phyloP scores from a whole-genome alignment of 2,329 filamentous ascomycete genomes.

The Ceratocystis harringtonii region DNA sequence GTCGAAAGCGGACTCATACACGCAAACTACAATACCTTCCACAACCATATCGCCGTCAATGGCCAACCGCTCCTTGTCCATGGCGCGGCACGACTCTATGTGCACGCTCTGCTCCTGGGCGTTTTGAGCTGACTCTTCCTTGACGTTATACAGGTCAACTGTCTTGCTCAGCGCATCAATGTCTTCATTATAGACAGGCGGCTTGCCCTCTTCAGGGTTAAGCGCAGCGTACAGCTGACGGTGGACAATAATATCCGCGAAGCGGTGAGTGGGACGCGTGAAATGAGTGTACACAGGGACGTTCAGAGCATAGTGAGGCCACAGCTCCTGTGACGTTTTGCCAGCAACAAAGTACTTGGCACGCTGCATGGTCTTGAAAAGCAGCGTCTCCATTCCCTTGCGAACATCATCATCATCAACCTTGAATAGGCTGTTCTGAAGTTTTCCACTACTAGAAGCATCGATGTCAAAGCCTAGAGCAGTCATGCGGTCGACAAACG shows the following conservation, averaged over 20 bases:
- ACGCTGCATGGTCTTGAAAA: constrained; percentile 89
- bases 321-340: constrained; percentile 61
- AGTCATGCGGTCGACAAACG: constrained; percentile 85
- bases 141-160: constrained; percentile 90
- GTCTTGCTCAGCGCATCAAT: constrained; percentile 80
- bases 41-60: constrained; percentile 82
- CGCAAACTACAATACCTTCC: constrained; percentile 89
- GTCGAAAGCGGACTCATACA: constrained; percentile 97
- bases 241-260: constrained; percentile 89
- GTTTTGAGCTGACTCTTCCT: constrained; percentile 95
- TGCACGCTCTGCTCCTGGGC: constrained; percentile 98
- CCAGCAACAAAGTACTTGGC: constrained; percentile 87
- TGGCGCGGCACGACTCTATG: constrained; percentile 89
- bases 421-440: constrained; percentile 92
- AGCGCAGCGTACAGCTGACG: constrained; percentile 81
- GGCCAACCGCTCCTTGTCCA: constrained; percentile 83
- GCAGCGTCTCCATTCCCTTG: constrained; percentile 93
- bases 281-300: constrained; percentile 93
- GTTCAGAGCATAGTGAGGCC: constrained; percentile 84
- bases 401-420: constrained; percentile 77
- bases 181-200: constrained; percentile 58
- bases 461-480: constrained; percentile 84
- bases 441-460: constrained; percentile 68
- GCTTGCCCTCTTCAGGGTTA: constrained; percentile 49
- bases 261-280: constrained; percentile 85